Base-by-base conservation (phyloP, 2,329 filamentous ascomycete species). In the Fusarium albidum region DNA sequence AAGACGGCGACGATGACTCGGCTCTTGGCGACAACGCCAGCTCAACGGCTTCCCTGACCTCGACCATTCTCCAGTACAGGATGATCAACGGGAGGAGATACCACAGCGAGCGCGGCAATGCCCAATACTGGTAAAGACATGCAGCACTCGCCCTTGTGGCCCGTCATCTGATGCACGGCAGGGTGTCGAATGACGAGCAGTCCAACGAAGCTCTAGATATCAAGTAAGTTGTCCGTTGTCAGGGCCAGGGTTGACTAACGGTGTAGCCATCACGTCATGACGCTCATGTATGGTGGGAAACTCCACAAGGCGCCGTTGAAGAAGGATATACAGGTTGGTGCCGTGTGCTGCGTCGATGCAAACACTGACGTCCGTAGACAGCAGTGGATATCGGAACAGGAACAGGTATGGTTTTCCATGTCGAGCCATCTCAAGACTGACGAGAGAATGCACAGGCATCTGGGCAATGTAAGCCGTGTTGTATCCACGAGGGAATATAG, bases 151-250 rank as follows among this genome's bases (percentile, higher is more conserved):
- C 17, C 9, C 5, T 6, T 11, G 9, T 18, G 3, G 15, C 18
- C 26, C 9, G 12, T 2, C 3, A 3, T n/a, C 11, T 13, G 14
- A 10, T 32, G 4, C 2, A 6, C 15, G 6, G 5, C 3, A 55
- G 52, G 52, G 44, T 54, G 6, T 55, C 52, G 1, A 55, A 55
- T 14, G 52, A 53, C 6, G 39, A 40, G 2, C 43, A 53, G 17
- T 41, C 43, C 5, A 55, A 55, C 13, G 32, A 37, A 13, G 39
- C 47, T 2, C 25, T 43, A 15, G 47, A 49, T 17, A 49, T 49
- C 5, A 37, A 49, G 32, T 49, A 11, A 42, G 39, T 43, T 10
- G 1, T 8, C 11, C 1, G 5, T 14, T 1, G 5, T 4, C 1
- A 9, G 8, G 9, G n/a, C n/a, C 2, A 4, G 2, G 9, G 4